Percentiles rank a stretch among this genome's conserved stretches.
phyloP scores from a whole-genome alignment of 169 alveolate genomes.

The Cryptosporidium sp. region DNA sequence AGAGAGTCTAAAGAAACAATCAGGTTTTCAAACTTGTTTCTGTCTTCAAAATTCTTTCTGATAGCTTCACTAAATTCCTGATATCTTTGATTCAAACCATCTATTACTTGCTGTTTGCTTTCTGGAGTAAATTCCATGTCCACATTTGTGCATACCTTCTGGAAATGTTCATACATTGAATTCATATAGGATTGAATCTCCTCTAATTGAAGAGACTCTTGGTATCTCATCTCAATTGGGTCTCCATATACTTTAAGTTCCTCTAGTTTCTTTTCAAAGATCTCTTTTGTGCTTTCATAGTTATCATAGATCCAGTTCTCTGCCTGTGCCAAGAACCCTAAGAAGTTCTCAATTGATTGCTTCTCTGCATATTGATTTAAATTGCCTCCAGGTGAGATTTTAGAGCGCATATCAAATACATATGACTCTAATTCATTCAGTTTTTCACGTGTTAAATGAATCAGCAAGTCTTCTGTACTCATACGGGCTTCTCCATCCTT shows the following conservation, averaged over 20 bases:
- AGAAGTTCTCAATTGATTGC: conserved; percentile 32
- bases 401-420: conserved; percentile 76
- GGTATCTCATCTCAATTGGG: conserved; percentile 68
- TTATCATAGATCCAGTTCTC: conserved; percentile 80
- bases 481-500: conserved; percentile 75
- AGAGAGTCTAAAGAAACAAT: conserved; percentile 47
- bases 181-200: conserved; percentile 57
- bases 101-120: conserved; percentile 37
- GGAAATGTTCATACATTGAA: conserved; percentile 45
- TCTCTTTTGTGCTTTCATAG: conserved; percentile 49
- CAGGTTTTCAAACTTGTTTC: conserved; percentile 30
- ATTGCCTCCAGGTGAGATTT: conserved; percentile 66
- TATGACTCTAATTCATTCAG: conserved; percentile 79
- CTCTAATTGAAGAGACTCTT: conserved; percentile 48
- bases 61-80: conserved; percentile 48
- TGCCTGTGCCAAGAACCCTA: conserved; percentile 54
- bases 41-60: conserved; percentile 49
- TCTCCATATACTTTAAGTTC: conserved; percentile 56
- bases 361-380: conserved; percentile 51
- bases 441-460: conserved; percentile 77
- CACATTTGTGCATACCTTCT: conserved; percentile 22
- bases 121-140: conserved; percentile 68
- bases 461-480: conserved; percentile 77
- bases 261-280: conserved; percentile 61
- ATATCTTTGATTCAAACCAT: conserved; percentile 29